Percentiles rank a stretch among this genome's conserved stretches.
phyloP scores from a whole-genome alignment of 2,329 filamentous ascomycete genomes.

The Thielaviopsis punctulata region DNA sequence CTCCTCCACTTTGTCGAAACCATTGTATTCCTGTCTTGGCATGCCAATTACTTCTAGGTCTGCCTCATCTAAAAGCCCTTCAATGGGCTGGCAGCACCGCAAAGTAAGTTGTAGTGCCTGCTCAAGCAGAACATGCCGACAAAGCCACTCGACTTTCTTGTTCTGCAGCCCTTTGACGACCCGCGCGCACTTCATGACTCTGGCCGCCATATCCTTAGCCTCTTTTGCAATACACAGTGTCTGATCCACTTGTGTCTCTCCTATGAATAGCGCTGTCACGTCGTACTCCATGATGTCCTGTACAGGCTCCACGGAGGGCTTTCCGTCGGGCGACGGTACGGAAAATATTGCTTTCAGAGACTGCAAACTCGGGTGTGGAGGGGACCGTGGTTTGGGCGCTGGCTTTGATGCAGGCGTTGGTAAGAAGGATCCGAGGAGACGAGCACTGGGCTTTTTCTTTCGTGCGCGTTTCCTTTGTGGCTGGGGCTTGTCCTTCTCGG shows the following conservation, averaged over 20 bases:
- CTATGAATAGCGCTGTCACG: constrained; percentile 16
- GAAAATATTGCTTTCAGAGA: too few species aligned
- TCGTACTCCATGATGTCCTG: neutral
- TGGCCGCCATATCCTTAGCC: neutral
- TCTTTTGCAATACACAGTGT: neutral
- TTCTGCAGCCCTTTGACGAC: neutral
- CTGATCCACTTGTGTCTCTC: constrained; percentile 16
- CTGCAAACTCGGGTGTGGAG: too few species aligned
- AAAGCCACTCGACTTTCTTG: neutral
- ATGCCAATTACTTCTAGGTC: neutral
- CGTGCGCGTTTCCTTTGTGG: neutral
- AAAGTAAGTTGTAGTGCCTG: neutral
- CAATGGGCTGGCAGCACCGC: neutral
- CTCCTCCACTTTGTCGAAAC: neutral
- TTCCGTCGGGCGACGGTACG: too few species aligned
- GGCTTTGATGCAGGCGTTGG: neutral
- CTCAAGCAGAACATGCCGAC: neutral
- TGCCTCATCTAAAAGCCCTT: neutral
- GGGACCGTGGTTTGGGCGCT: too few species aligned
- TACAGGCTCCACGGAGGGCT: neutral
- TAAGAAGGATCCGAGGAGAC: too few species aligned
- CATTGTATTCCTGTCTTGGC: neutral
- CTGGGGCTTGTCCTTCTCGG: neutral
- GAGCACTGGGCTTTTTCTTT: neutral
- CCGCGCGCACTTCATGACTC: neutral